These are phyloP conservation scores for Cercophora scortea DNA, from an alignment of 495 filamentous ascomycete genomes.

Conservation along the genomic window DNA sequence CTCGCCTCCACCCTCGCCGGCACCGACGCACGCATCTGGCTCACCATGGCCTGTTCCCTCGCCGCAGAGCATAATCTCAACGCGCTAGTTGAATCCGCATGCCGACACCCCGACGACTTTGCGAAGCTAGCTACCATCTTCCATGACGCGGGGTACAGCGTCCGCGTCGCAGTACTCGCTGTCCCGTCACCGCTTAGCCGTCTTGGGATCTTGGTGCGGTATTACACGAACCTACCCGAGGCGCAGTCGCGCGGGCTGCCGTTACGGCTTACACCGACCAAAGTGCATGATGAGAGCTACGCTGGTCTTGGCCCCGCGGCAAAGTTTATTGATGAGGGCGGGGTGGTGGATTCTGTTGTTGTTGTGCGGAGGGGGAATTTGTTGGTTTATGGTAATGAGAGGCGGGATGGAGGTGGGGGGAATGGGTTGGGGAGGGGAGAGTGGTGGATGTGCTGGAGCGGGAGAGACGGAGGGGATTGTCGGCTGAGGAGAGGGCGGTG, in stretches of 20 bases:
- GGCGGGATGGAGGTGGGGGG: neutral
- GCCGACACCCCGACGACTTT: slow-evolving; percentile 26
- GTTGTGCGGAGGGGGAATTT: slow-evolving; percentile 19
- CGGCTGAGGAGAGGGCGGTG: slow-evolving; percentile 11
- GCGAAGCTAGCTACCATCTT: slow-evolving; percentile 17
- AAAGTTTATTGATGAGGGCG: slow-evolving; percentile 20
- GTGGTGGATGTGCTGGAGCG: slow-evolving; percentile 12
- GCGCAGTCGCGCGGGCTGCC: slow-evolving; percentile 17
- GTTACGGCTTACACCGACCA: slow-evolving; percentile 25
- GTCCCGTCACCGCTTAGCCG: slow-evolving; percentile 24
- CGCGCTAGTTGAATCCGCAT: slow-evolving; percentile 28
- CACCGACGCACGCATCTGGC: slow-evolving; percentile 26
- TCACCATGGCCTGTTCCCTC: slow-evolving; percentile 18
- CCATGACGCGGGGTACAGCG: slow-evolving; percentile 10
- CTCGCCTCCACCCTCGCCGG: slow-evolving; percentile 20
- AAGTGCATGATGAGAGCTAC: slow-evolving; percentile 32
- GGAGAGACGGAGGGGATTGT: slow-evolving; percentile 19
- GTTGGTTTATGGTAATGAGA: slow-evolving; percentile 17
- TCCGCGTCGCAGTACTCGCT: slow-evolving; percentile 25
- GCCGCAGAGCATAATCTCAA: slow-evolving; percentile 10
- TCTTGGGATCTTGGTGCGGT: slow-evolving; percentile 25
- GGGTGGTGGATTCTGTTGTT: slow-evolving; percentile 13
- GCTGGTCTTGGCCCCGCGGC: slow-evolving; percentile 19
- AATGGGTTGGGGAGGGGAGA: slow-evolving; percentile 2
- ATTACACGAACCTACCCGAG: slow-evolving; percentile 17